These are phyloP conservation scores for Phalaenopsis hybrid DNA, from an alignment of 116 monocot genomes.

Conservation along the genomic window DNA sequence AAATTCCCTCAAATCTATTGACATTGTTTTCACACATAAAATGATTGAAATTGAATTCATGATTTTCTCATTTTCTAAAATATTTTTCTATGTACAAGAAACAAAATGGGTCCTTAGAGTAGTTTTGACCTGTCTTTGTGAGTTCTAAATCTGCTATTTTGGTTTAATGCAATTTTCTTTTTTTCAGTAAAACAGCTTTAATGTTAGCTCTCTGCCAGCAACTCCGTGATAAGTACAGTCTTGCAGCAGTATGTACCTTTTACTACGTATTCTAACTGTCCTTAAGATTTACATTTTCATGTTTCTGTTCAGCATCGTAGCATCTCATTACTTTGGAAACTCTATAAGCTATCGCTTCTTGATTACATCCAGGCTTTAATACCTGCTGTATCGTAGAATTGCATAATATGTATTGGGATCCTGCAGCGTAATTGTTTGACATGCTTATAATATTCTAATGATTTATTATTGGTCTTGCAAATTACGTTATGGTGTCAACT, in stretches of 20 bases:
- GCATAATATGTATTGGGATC: background rate
- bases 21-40: background rate
- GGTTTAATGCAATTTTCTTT: background rate
- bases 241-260: slow-evolving; percentile 67
- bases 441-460: background rate
- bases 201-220: slow-evolving; percentile 83
- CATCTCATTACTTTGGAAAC: background rate
- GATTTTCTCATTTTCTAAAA: background rate
- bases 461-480: background rate
- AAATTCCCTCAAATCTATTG: background rate
- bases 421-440: background rate
- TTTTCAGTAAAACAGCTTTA: slow-evolving; percentile 76
- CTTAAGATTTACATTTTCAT: background rate
- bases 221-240: slow-evolving; percentile 83
- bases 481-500: no score
- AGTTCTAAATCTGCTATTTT: background rate
- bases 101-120: background rate
- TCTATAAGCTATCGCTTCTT: background rate
- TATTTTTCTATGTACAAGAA: background rate
- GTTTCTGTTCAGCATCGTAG: background rate
- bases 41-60: background rate
- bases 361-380: background rate
- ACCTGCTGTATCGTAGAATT: background rate
- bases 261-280: background rate
- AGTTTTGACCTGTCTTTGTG: background rate